Base-by-base conservation (phyloP, 768 basidiomycete genomes). In the Glaciozyma martinii region DNA sequence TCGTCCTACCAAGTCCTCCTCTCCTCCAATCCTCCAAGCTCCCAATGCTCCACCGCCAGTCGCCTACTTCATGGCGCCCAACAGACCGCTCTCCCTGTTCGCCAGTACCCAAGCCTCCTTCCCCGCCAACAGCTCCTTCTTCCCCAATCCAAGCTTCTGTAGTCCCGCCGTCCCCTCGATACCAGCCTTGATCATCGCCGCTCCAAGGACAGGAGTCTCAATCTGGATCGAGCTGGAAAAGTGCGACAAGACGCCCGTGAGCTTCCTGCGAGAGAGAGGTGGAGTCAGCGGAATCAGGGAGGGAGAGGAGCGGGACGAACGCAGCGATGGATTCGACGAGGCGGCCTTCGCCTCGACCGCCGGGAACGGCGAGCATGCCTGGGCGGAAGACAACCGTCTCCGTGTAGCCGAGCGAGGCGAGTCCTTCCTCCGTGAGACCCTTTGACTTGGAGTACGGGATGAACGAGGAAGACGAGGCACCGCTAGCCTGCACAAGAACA, bases 351-450 rank as follows among this genome's bases (percentile, higher is more conserved):
- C 72, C 42, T 4, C 86, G 78, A 4, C 82, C 72, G 1, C 82
- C 79, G 0, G 81, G 61, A 6, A 63, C 81, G 12, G 74, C 76
- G 18, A 89, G 75, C n/a, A 80, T 66, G 0, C 73, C 82, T 3
- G 89, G 87, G 25, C 86, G 81, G 74, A 89, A 85, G 55, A 88
- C 73, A 65, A 89, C 83, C 1, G 83, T 83, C 60, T 89, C 87
- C 18, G 77, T 72, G 74, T 89, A 90, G 15, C 86, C 87, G 8
- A 89, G 76, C 5, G 76, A 76, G 0, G 87, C 85, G 25, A 90
- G 78, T 0, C 77, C 85, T 54, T 81, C 77, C 74, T 90, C 89
- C 0, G 89, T 90, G 37, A 84, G 76, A 21, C 86, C 65, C 16
- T 60, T 65, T 3, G 43, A 59, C 27, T n/a, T 25, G 10, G 59